These are phyloP conservation scores for Capsella rubella DNA, from an alignment of 441 rosid species.

Conservation along the genomic window DNA sequence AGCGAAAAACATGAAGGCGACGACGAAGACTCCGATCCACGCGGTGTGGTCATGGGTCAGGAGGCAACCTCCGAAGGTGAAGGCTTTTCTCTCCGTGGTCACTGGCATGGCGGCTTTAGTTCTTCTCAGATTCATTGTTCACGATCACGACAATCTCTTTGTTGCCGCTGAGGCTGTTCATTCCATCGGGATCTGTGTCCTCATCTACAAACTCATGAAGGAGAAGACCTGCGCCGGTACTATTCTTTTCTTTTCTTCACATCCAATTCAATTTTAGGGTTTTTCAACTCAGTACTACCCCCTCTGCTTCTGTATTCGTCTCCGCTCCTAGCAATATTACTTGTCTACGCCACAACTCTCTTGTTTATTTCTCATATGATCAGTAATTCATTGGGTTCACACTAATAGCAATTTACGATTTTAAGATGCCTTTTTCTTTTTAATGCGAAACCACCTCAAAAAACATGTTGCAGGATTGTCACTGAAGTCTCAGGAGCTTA, in stretches of 20 bases:
- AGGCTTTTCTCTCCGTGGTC: slow-evolving; percentile 92
- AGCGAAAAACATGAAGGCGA: slow-evolving; percentile 56
- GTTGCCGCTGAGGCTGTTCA: slow-evolving; percentile 99
- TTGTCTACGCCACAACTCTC: background rate
- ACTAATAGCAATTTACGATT: slow-evolving; percentile 7
- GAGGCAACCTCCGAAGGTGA: slow-evolving; percentile 96
- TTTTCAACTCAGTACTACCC: slow-evolving; percentile 4
- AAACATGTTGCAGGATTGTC: slow-evolving; percentile 72
- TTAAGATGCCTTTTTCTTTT: background rate
- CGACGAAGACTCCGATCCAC: slow-evolving; percentile 68
- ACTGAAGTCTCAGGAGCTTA: slow-evolving; percentile 92
- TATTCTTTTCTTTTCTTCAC: background rate
- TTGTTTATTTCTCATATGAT: slow-evolving; percentile 2
- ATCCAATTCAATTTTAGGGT: slow-evolving; percentile 28
- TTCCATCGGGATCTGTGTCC: slow-evolving; percentile 91
- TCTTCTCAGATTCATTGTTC: slow-evolving; percentile 86
- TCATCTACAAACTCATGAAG: slow-evolving; percentile 93
- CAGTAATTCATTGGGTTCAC: slow-evolving; percentile 1
- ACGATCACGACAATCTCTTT: slow-evolving; percentile 97
- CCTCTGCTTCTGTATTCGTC: background rate
- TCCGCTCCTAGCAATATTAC: background rate
- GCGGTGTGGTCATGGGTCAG: slow-evolving; percentile 82
- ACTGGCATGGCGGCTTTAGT: slow-evolving; percentile 91
- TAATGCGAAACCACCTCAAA: background rate
- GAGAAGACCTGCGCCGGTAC: slow-evolving; percentile 98